Base-by-base conservation (phyloP, 2,329 filamentous ascomycete genomes). In the Didymella segeticola region DNA sequence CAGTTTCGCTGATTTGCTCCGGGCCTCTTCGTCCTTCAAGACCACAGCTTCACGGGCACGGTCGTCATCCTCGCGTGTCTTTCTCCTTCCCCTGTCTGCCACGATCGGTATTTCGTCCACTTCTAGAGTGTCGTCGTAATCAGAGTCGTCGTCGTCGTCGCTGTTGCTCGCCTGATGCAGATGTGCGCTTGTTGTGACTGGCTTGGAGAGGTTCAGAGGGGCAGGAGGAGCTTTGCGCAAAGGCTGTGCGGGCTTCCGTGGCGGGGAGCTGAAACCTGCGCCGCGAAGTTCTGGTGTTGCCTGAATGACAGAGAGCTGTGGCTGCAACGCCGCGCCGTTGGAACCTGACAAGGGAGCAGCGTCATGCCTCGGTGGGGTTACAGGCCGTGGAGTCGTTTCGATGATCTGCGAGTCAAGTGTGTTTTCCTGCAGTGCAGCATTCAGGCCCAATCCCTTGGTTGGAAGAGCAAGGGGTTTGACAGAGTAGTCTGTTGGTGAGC, bases 41-140 rank as follows among this genome's bases (percentile, higher is more conserved):
- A 83, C 85, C n/a, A 87, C 73, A 12, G 86, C 80, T 69, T 93
- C 90, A 41, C 93, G 86, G 48, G 91, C 84, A 48, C 83, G 82
- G 62, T 97, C 91, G 66, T 97, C 93, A 57, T 96, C 91, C 71
- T 93, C 91, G 46, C 93, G 84, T 2, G 92, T 96, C 73, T 89
- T 91, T 63, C 91, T 83, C 54, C 92, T 85, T 8, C 92, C 93
- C 57, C 93, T 84, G 29, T 86, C 77, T 26, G 85, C 77, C 22
- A 82, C 76, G 5, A 76, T 71, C 0, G 82, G 78, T 43, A 87
- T 79, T 58, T 89, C 87, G 37, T 88, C 83, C 3, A 88, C 86
- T 57, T 90, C 88, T 11, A 91, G 75, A 29, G 89, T 82, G 58
- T 93, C 89, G 54, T 95, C 91, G 63, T 93, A 95, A 60, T 96